These are phyloP conservation scores for Lonicera japonica DNA, from an alignment of 129 eudicot species.

Conservation along the genomic window DNA sequence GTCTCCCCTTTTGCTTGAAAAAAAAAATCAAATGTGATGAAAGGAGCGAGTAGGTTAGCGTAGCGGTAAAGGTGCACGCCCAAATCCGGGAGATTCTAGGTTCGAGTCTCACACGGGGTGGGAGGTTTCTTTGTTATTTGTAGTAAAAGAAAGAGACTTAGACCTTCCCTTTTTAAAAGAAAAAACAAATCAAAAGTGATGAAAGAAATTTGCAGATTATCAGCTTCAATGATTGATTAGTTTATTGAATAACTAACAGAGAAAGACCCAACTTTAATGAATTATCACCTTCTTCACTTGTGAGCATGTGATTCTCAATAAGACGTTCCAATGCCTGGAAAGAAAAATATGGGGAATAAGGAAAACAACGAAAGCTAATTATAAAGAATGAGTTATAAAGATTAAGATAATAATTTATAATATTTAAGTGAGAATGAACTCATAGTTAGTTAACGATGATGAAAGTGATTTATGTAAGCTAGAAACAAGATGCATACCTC, in stretches of 20 bases:
- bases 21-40: background rate
- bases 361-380: conserved; percentile 1
- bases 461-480: background rate
- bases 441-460: background rate
- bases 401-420: too few relatives aligned
- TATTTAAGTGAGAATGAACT: too few relatives aligned
- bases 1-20: too few relatives aligned
- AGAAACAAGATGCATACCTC: conserved; percentile 48
- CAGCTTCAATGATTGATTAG: background rate
- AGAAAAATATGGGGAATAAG: background rate
- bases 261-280: background rate
- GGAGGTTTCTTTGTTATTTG: too few relatives aligned
- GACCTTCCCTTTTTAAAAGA: too few relatives aligned
- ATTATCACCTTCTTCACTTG: conserved; percentile 76
- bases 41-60: too few relatives aligned
- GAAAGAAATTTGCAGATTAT: background rate
- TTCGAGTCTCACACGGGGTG: too few relatives aligned
- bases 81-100: too few relatives aligned
- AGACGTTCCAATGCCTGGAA: conserved; percentile 87
- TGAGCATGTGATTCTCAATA: conserved; percentile 85
- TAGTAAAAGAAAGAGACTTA: too few relatives aligned
- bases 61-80: too few relatives aligned
- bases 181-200: background rate
- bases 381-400: background rate
- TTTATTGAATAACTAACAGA: background rate